A percentile compares a stretch with the other conserved stretches of the same genome.
Conservation (phyloP, 495 filamentous ascomycete species). For the Daldinia bambusicola region DNA sequence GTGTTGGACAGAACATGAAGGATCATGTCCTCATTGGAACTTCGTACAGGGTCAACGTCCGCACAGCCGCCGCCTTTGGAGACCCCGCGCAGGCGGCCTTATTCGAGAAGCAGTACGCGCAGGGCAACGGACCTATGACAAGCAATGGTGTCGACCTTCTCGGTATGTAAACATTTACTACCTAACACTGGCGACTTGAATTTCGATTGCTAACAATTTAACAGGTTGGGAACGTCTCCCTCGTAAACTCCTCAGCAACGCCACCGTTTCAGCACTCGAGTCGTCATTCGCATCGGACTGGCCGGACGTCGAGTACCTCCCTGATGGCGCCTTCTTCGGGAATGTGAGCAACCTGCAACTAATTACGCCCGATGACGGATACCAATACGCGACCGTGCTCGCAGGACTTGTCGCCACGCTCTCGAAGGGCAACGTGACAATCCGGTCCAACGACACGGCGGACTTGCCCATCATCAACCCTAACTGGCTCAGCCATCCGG, state of each 20-base stretch:
- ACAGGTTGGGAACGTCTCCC: conserved; percentile 48
- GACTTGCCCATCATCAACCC: conserved; percentile 64
- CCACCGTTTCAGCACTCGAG: not conserved
- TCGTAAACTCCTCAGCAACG: conserved; percentile 50
- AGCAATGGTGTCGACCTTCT: not conserved
- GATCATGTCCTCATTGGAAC: conserved; percentile 57
- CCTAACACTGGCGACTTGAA: not conserved
- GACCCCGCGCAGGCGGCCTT: not conserved
- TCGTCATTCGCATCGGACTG: conserved; percentile 51
- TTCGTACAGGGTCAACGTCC: conserved; percentile 53
- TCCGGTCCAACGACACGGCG: conserved; percentile 54
- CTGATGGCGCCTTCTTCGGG: conserved; percentile 56
- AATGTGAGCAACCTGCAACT: conserved; percentile 52
- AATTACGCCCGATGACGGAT: not conserved
- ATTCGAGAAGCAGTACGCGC: not conserved
- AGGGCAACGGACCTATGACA: not conserved
- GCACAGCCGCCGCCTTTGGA: conserved; percentile 38
- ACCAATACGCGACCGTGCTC: not conserved
- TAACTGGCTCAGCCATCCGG: conserved; percentile 62
- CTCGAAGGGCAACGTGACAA: conserved; percentile 65
- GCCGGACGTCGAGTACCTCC: conserved; percentile 66
- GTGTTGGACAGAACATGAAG: conserved; percentile 64
- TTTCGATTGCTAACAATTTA: not conserved
- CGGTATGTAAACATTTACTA: not conserved
- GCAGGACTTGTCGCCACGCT: conserved; percentile 48